These are phyloP conservation scores for Geosmithia flava DNA, from an alignment of 2,329 filamentous ascomycete genomes.

Conservation along the genomic window DNA sequence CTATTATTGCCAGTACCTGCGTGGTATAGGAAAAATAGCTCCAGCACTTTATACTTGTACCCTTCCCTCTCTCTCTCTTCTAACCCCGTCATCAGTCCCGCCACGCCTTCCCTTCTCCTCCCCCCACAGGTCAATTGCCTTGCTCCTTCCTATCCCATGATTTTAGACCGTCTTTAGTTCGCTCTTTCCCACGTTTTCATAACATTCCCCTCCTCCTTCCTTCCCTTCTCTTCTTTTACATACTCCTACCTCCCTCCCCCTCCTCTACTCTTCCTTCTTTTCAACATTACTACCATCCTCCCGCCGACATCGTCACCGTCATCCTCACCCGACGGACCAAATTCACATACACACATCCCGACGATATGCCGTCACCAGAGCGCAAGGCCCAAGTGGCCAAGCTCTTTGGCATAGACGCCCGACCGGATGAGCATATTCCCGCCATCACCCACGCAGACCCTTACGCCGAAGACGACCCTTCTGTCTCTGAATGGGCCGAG, in stretches of 20 bases:
- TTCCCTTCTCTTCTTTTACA: neutral
- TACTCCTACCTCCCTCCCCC: neutral
- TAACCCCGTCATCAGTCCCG: neutral
- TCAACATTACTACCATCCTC: neutral
- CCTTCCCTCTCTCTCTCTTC: neutral
- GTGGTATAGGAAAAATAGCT: neutral
- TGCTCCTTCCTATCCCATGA: neutral
- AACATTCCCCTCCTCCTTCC: neutral
- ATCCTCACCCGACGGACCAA: neutral
- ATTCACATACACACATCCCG: neutral
- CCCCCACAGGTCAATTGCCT: neutral
- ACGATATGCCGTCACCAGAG: neutral
- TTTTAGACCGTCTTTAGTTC: neutral
- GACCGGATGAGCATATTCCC: conserved; percentile 18
- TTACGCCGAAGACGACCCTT: conserved; percentile 27
- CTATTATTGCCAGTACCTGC: neutral
- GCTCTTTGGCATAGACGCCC: conserved; percentile 18
- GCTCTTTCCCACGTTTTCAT: neutral
- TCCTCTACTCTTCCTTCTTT: neutral
- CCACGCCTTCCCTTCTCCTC: neutral
- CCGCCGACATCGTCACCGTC: neutral
- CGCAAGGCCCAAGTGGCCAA: conserved; percentile 7
- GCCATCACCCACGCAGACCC: conserved; percentile 22
- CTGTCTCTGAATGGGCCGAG: conserved; percentile 25
- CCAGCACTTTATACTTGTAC: neutral